Base-by-base conservation (phyloP, 306 rosid species). In the Senna siamea region DNA sequence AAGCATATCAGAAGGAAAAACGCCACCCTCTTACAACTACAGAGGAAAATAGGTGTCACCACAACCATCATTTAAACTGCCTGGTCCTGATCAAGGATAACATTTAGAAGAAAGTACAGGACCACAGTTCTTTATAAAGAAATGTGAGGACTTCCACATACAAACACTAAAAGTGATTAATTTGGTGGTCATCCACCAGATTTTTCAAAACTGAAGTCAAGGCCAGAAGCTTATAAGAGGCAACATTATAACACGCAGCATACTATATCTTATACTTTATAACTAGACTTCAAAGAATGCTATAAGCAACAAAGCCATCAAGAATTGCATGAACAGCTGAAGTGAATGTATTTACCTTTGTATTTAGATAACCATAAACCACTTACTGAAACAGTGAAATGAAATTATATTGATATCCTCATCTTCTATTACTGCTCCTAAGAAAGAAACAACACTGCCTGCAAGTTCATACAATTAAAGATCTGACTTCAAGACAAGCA, bases 211-310 rank as follows among this genome's bases (percentile, higher is more conserved):
- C n/a, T 85, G 83, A 79, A 73, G 61, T 30, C 76, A 83, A 56
- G 81, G 69, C 58, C 83, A 67, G 75, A 85, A 61, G 73, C 82
- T 41, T 80, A 55, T 51, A 85, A 69, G 83, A 88, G 47, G 13
- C 50, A 11, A 44, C 17, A 44, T 44, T 13, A 11, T 44, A 11
- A n/a, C 50, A 11, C 0, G 70, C 51, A 69, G 5, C 20, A 44
- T 18, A 20, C 35, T 40, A 43, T 20, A 30, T 54, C 15, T 43
- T 5, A 32, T 75, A 81, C 47, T 28, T 32, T 50, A 11, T 8
- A 48, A 23, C 8, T 67, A 50, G 44, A 50, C 44, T 19, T 35
- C 61, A 19, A 32, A 12, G 9, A 2, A 30, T 28, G 28, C n/a
- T 47, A 68, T 17, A 44, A 44, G 40, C 37, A 23, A 44, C 40